These are phyloP conservation scores for Penicillium sp. DNA, from an alignment of 2,329 filamentous ascomycete species.

Conservation along the genomic window DNA sequence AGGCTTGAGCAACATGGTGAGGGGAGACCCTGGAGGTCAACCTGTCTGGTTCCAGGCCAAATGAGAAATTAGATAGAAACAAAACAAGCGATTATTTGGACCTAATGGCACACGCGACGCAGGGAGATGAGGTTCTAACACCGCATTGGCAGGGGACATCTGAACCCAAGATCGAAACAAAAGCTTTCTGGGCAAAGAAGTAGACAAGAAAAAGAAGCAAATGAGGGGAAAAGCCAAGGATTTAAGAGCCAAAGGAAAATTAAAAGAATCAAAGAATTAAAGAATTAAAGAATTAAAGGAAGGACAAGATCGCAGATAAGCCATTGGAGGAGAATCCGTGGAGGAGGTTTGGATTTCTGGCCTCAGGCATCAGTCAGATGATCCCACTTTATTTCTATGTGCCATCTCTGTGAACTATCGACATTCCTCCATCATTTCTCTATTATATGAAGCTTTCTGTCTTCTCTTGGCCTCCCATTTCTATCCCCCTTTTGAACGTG, in stretches of 20 bases:
- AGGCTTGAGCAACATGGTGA: slow-evolving; percentile 72
- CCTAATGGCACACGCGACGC: background rate
- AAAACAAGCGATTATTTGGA: background rate
- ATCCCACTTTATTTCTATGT: background rate
- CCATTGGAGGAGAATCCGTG: background rate
- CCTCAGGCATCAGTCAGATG: slow-evolving; percentile 10
- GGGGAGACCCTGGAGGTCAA: slow-evolving; percentile 5
- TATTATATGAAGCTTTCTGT: background rate
- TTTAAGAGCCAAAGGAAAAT: background rate
- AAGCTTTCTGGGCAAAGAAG: background rate
- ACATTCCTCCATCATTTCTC: background rate
- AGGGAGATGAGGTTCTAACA: background rate
- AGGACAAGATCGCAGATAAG: slow-evolving; percentile 2
- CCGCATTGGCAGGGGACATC: slow-evolving; percentile 2
- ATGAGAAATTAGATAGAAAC: background rate
- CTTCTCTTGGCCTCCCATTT: background rate
- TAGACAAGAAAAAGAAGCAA: background rate
- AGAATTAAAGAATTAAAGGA: background rate
- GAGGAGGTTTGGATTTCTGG: background rate
- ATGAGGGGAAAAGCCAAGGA: slow-evolving; percentile 6
- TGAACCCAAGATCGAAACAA: background rate
- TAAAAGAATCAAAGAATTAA: background rate
- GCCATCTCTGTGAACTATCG: background rate
- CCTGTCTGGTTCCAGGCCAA: background rate
- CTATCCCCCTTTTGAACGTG: background rate